A percentile compares a stretch with the other conserved stretches of the same genome.
Evolutionary conservation across 228 moss, liverwort and hornwort genomes (phyloP).

Genomic region (Sphagnum magellanicum): DNA sequence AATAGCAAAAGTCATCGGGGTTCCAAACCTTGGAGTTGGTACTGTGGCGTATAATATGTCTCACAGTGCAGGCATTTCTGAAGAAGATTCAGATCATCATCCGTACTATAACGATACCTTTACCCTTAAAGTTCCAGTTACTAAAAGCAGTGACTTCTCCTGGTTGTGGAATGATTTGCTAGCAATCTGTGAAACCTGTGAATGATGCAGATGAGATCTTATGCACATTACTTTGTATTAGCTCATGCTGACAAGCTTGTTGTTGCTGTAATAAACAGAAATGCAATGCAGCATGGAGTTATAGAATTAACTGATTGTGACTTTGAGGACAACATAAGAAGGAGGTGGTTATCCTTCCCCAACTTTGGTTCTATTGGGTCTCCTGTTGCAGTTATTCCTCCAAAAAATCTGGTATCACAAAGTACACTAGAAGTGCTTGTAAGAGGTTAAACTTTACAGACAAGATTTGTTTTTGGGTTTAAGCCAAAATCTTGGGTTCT

Average conservation of each 20-base stretch:
- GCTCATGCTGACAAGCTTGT: no score
- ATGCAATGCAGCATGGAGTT: neutral
- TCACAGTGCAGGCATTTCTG: conserved; percentile 1
- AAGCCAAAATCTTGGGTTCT: no score
- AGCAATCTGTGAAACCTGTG: neutral
- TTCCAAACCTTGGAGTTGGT: conserved; percentile 42
- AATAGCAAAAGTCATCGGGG: conserved; percentile 48
- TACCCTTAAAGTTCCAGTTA: conserved; percentile 9
- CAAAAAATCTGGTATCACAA: neutral
- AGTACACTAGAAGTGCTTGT: no score
- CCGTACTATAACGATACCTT: conserved; percentile 10
- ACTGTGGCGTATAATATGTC: conserved; percentile 29
- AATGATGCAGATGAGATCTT: no score
- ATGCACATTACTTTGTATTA: no score
- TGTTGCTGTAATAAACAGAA: no score
- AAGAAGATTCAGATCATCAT: conserved; percentile 24
- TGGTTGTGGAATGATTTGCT: neutral
- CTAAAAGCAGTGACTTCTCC: conserved; percentile 5
- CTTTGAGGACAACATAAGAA: conserved; percentile 34
- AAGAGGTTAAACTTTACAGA: no score
- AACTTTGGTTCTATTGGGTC: neutral
- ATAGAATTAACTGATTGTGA: conserved; percentile 34
- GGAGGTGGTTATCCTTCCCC: conserved; percentile 22
- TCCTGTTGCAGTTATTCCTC: neutral
- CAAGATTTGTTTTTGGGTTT: no score